Base-by-base conservation (phyloP, 2,329 filamentous ascomycete genomes). In the Colletotrichum caudatum region DNA sequence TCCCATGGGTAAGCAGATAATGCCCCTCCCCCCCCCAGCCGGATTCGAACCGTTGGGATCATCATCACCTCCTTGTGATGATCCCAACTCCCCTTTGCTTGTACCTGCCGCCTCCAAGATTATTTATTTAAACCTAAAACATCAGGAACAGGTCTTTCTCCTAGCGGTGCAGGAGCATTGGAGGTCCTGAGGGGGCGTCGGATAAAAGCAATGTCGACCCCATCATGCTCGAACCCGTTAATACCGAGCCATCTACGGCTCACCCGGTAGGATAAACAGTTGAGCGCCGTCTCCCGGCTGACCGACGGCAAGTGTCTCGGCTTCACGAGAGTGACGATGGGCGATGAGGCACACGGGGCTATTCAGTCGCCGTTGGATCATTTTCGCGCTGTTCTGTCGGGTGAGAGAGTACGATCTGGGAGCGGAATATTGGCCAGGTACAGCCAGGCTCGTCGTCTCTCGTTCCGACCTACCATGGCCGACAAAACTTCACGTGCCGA, bases 261-360 rank as follows among this genome's bases (percentile, higher is more conserved):
- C 20, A 59, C 41, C 64, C 64, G 51, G 29, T 12, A 51, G 58
- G 57, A 53, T 58, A 37, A 57, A 53, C 51, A 51, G 20, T 48
- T 50, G 35, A 37, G 33, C 51, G 2, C 41, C 26, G 0, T 11
- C n/a, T 20, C 16, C 35, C 23, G 7, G 37, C 20, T 18, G 39
- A n/a, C 29, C 37, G 18, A 50, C 44, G 20, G 35, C 20, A 11
- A n/a, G 44, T 26, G 58, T 50, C 58, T 60, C 58, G 35, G 46
- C 58, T 50, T 50, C 58, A 61, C 37, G 58, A 50, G 29, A 23
- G 18, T 29, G 20, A 61, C 20, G 58, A 61, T 61, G 29, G 20
- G 11, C 29, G 29, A 29, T 14, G 29, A 18, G 18, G 29, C 51
- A 33, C 1, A 12, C 9, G 29, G 51, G 26, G 18, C 51, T 12